Conservation (phyloP, 2,329 filamentous ascomycete species). For the Penicillium concentricum region DNA sequence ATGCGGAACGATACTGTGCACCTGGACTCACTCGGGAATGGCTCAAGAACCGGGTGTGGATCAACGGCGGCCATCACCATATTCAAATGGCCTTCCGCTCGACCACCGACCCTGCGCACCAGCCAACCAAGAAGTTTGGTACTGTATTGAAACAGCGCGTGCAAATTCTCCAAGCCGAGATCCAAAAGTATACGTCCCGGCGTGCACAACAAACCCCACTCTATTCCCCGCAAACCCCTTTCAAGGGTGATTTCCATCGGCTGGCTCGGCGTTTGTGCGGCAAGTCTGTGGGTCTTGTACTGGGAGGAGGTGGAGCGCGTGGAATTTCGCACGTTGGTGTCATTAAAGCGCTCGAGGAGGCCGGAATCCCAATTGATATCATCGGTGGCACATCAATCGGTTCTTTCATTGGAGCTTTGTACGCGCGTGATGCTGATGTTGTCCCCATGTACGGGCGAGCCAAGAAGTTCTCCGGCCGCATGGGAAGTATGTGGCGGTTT, state of each 20-base stretch:
- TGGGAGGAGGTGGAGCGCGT: conserved; percentile 88
- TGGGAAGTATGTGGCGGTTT: conserved; percentile 99
- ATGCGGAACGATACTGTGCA: conserved; percentile 81
- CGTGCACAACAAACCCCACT: conserved; percentile 83
- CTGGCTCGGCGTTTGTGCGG: conserved; percentile 86
- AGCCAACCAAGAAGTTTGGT: conserved; percentile 74
- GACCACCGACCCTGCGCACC: conserved; percentile 72
- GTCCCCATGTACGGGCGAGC: conserved; percentile 95
- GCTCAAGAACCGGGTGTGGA: conserved; percentile 92
- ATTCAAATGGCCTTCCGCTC: conserved; percentile 90
- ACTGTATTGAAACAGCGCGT: conserved; percentile 87
- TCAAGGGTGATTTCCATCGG: conserved; percentile 95
- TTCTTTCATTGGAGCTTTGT: conserved; percentile 89
- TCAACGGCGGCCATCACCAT: conserved; percentile 96
- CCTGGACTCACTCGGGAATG: conserved; percentile 84
- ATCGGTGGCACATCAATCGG: conserved; percentile 96
- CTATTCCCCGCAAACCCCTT: conserved; percentile 87
- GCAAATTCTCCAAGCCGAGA: conserved; percentile 91
- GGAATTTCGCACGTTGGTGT: conserved; percentile 92
- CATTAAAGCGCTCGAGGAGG: conserved; percentile 91
- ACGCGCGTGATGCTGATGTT: conserved; percentile 92
- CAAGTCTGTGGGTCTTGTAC: conserved; percentile 88
- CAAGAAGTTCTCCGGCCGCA: conserved; percentile 97
- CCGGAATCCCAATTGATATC: conserved; percentile 92
- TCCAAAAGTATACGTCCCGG: conserved; percentile 96